These are phyloP conservation scores for Chlamydomonas urium DNA, from an alignment of 139 green algal genomes.

Conservation along the genomic window DNA sequence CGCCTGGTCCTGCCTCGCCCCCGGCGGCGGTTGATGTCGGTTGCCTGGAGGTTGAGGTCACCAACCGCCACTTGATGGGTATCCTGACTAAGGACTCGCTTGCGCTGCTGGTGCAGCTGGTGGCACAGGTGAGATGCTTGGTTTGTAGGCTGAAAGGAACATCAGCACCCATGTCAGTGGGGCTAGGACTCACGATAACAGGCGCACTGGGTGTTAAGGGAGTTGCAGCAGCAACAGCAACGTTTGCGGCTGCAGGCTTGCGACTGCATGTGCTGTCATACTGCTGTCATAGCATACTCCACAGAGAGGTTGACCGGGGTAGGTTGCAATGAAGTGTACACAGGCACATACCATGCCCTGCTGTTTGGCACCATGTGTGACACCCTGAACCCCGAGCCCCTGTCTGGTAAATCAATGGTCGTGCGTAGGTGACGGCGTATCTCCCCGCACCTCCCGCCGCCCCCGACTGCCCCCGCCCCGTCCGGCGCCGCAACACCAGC, in stretches of 20 bases:
- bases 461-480: background rate
- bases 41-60: conserved; percentile 35
- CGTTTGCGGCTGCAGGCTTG: no score
- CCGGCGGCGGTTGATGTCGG: background rate
- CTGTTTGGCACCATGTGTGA: no score
- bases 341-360: no score
- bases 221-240: no score
- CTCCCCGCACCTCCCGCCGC: background rate
- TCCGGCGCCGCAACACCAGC: background rate
- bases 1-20: background rate
- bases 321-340: no score
- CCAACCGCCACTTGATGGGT: conserved; percentile 46
- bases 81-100: conserved; percentile 39
- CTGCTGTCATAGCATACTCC: no score
- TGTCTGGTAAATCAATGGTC: no score
- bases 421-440: conserved; percentile 1
- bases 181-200: no score
- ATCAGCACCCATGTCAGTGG: background rate
- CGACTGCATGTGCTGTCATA: no score
- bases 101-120: conserved; percentile 38
- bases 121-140: conserved; percentile 22
- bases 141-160: background rate
- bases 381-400: background rate
- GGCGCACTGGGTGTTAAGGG: no score
- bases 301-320: no score